Evolutionary conservation across 305 asterid genomes (phyloP).

Genomic region (Fraxinus angustifolia): DNA sequence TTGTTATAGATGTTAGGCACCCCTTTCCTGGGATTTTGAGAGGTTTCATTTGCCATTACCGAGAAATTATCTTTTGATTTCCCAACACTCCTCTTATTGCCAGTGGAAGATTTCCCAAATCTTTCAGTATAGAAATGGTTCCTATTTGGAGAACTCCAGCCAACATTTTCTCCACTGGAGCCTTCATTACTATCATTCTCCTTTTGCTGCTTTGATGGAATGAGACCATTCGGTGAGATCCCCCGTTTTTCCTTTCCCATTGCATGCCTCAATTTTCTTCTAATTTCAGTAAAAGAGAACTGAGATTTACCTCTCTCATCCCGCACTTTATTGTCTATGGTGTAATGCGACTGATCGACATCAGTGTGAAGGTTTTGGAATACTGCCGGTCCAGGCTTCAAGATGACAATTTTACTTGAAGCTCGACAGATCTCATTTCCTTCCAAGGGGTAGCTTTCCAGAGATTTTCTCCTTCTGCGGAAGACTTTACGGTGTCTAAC

Average conservation of each 20-base stretch:
- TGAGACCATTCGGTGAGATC: constrained; percentile 31
- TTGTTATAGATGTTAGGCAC: constrained; percentile 64
- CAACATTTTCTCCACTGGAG: constrained; percentile 43
- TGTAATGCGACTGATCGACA: constrained; percentile 24
- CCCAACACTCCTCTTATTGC: constrained; percentile 40
- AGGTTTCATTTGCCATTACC: constrained; percentile 23
- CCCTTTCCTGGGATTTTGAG: constrained; percentile 35
- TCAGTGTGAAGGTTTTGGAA: constrained; percentile 37
- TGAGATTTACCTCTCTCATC: constrained; percentile 49
- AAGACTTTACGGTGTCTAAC: constrained; percentile 55
- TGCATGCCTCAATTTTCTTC: constrained; percentile 76
- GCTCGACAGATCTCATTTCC: constrained; percentile 46
- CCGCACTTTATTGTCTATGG: constrained; percentile 28
- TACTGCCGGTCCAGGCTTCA: constrained; percentile 65
- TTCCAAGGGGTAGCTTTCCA: constrained; percentile 44
- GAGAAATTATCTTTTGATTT: constrained; percentile 32
- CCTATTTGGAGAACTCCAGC: constrained; percentile 94
- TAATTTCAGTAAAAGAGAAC: constrained; percentile 84
- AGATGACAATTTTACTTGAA: constrained; percentile 57
- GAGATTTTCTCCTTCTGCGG: constrained; percentile 71
- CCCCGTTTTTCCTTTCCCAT: constrained; percentile 70
- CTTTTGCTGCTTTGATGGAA: constrained; percentile 39
- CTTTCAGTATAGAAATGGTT: constrained; percentile 76
- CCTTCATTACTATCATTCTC: constrained; percentile 26
- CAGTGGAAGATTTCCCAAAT: constrained; percentile 50